Conservation (phyloP, 1,284 basidiomycete species). For the Cryptococcus deneoformans region DNA sequence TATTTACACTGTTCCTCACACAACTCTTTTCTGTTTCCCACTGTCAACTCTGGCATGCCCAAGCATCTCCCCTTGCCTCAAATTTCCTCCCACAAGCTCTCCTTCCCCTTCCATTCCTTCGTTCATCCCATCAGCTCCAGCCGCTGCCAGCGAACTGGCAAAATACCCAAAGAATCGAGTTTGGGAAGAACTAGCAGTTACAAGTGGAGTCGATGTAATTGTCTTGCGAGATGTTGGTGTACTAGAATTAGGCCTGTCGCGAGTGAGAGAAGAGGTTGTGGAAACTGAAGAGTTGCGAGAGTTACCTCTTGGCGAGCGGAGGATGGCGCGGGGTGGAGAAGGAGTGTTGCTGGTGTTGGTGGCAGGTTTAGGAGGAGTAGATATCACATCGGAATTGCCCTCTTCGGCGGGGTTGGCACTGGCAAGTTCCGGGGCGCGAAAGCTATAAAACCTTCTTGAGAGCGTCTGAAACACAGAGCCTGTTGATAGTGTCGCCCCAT, state of each 20-base stretch:
- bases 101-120: constrained; percentile 10
- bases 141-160: constrained; percentile 13
- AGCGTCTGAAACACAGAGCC: constrained; percentile 20
- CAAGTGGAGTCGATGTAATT: neutral
- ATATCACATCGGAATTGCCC: too few relatives aligned
- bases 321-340: constrained; percentile 15
- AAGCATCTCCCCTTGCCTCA: constrained; percentile 11
- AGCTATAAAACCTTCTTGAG: constrained; percentile 22
- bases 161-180: constrained; percentile 16
- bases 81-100: constrained; percentile 14
- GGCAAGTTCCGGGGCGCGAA: constrained; percentile 7
- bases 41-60: constrained; percentile 3
- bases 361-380: neutral
- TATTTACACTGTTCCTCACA: neutral
- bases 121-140: neutral
- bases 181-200: constrained; percentile 3
- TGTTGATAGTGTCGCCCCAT: constrained; percentile 1
- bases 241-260: neutral
- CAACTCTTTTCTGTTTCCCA: neutral
- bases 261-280: constrained; percentile 8
- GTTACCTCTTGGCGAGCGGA: constrained; percentile 5
- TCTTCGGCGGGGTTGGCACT: neutral
- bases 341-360: neutral
- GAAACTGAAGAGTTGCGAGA: constrained; percentile 8
- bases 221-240: neutral